Evolutionary conservation across 768 basidiomycete species (phyloP), one percentile per base, ranked within the genome.

Genomic region (Tylopilus cervinicoccineus): DNA sequence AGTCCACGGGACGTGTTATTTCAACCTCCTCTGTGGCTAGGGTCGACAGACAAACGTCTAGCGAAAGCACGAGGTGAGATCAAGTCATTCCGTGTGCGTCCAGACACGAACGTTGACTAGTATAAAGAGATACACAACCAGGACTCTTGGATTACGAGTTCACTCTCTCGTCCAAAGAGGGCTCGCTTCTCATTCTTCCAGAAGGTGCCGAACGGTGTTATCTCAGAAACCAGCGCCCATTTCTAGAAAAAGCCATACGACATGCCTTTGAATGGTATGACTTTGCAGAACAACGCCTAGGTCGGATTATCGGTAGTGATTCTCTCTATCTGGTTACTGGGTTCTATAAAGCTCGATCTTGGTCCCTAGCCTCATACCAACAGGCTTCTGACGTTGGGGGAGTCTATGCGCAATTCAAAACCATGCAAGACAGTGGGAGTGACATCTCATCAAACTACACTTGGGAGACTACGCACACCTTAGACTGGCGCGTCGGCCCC

Each of bases 261-360:
- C 29, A 31, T 31, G 28, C 29, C 1, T 12, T 28, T 4, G 40
- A 41, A 12, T 41, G 40, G 40, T 41, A 41, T 27, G 14, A 41
- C 17, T 41, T 42, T 9, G 28, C 41, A 14, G 41, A 31, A 31
- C 28, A 42, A 9, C 29, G 41, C 6, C 41, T 29, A 7, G 41
- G 41, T 31, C 41, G 41, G 13, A 29, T 29, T 10, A 42, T 40
- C 5, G 31, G 28, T 29, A 12, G 31, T 14, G 20, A 45, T 9
- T 36, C 43, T 12, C 34, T 45, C 34, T 45, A 45, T 36, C 17
- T 46, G 27, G 38, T 46, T 5, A 46, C 45, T 10, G 37, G 45
- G 2, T 46, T 46, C 9, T 31, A 46, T n/a, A 46, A 46, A 23
- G 37, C 45, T 23, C 19, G 36, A 1, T 46, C 45, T 13, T 46